These are phyloP conservation scores for Tillandsia leiboldiana DNA, from an alignment of 176 grass and related monocot genomes.

Conservation along the genomic window DNA sequence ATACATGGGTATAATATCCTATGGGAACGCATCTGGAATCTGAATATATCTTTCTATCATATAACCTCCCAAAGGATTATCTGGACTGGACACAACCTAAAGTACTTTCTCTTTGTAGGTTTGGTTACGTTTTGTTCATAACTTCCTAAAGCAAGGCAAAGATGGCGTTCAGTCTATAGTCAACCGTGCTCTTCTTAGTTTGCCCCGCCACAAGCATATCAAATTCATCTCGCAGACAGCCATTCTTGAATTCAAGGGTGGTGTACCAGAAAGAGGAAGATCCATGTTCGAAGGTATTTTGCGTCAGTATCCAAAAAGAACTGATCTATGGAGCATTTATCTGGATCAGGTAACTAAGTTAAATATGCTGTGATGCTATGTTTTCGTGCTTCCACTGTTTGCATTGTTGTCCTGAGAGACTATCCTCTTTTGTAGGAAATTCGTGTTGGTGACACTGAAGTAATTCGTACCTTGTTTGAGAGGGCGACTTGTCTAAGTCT, in stretches of 20 bases:
- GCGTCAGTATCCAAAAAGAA: slow-evolving; percentile 86
- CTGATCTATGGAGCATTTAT: slow-evolving; percentile 93
- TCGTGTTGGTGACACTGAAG: slow-evolving; percentile 57
- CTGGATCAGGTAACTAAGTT: slow-evolving; percentile 64
- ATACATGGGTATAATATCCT: too few relatives aligned
- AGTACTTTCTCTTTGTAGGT: slow-evolving; percentile 41
- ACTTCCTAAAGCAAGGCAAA: slow-evolving; percentile 51
- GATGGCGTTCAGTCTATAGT: slow-evolving; percentile 50
- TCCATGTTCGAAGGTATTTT: slow-evolving; percentile 88
- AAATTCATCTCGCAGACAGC: slow-evolving; percentile 74
- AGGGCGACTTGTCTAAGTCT: slow-evolving; percentile 69
- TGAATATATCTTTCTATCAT: too few relatives aligned
- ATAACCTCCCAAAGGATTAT: too few relatives aligned
- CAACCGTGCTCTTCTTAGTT: slow-evolving; percentile 75
- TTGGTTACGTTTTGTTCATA: slow-evolving; percentile 64
- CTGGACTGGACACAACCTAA: neutral
- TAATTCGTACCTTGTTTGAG: slow-evolving; percentile 69
- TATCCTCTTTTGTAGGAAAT: slow-evolving; percentile 52
- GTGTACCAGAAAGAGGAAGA: slow-evolving; percentile 63
- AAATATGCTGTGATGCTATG: neutral
- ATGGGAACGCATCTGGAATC: too few relatives aligned
- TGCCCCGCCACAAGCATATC: slow-evolving; percentile 70
- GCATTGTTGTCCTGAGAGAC: neutral
- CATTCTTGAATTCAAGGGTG: slow-evolving; percentile 85
- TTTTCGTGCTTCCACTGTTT: slow-evolving; percentile 6